phyloP scores from a whole-genome alignment of 352 stramenopile genomes.

The Globisporangium polare region DNA sequence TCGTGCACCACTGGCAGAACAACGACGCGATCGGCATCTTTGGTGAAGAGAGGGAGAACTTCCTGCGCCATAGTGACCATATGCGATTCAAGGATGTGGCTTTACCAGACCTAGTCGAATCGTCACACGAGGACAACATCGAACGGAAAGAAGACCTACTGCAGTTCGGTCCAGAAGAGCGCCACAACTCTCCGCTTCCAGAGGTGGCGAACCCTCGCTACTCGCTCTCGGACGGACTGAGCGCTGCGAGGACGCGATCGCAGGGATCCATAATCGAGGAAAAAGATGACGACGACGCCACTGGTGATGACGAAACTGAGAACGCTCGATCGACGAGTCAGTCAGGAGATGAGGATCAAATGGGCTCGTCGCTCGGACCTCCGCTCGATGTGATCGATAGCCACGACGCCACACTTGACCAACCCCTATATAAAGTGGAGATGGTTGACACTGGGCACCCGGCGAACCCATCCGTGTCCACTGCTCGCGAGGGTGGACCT shows the following conservation, averaged over 20 bases:
- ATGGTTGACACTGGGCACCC: neutral
- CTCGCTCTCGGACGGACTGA: constrained; percentile 1
- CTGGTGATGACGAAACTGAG: neutral
- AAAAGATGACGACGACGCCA: neutral
- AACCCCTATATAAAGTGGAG: neutral
- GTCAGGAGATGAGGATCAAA: constrained; percentile 18
- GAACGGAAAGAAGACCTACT: neutral
- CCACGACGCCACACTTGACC: neutral
- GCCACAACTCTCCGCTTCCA: neutral
- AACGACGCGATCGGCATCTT: constrained; percentile 67
- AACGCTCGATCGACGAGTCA: neutral
- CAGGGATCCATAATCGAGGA: constrained; percentile 6
- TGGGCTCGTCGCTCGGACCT: constrained; percentile 11
- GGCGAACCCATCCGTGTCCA: neutral
- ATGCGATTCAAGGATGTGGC: constrained; percentile 6
- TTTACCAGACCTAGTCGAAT: constrained; percentile 5
- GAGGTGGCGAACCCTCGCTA: constrained; percentile 1
- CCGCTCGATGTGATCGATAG: neutral
- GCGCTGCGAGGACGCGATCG: neutral
- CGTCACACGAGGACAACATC: constrained; percentile 1
- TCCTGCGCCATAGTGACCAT: constrained; percentile 26
- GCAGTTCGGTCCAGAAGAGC: neutral
- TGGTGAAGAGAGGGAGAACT: constrained; percentile 29
- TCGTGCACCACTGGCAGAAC: constrained; percentile 67
- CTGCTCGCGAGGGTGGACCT: neutral